Base-by-base conservation (phyloP, 2,329 filamentous ascomycete genomes). In the Pseudogymnoascus sp. region DNA sequence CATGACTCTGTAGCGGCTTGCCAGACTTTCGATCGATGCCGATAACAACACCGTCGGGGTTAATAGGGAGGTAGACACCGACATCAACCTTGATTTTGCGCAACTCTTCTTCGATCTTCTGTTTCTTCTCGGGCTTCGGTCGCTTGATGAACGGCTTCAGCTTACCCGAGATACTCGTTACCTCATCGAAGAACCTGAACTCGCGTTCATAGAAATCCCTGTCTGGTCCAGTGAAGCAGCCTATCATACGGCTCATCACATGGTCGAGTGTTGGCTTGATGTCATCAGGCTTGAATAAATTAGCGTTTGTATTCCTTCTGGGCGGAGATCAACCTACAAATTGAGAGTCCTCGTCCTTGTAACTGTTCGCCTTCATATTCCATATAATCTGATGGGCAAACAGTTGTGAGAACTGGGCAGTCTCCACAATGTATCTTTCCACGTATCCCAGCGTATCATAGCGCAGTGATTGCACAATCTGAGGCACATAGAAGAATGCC, bases 351-450 rank as follows among this genome's bases (percentile, higher is more conserved):
- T 99, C 92, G 65, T 99, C 95, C 72, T 96, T 99, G 79, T 89
- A 99, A 1, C 92, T 89, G 72, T 99, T 99, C 30, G 94, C 94
- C 72, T 97, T 99, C 88, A 99, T 99, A 72, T 99, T 99, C 94
- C 95, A 99, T 70, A 99, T 99, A 66, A 99, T 97, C 69, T 99
- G 94, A 72, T 99, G 95, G 2, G 95, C 92, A 73, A 99, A 99
- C 7, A 97, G 77, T 72, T 97, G 94, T n/a, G 94, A 97, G 69
- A 96, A 92, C 67, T 95, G 92, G 1, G 92, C 94, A 0, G 95
- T 96, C 75, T 99, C 94, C 13, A 97, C 80, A 60, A 99, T 97
- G 70, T 96, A 99, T 45, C 92, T 83, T 73, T 96, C 91, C 2
- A 96, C 92, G 70, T 99, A 99, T 60, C 94, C 94, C 21, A 99